Evolutionary conservation across 2,329 filamentous ascomycete species (phyloP).

Genomic region (Karstenula rhodostoma): DNA sequence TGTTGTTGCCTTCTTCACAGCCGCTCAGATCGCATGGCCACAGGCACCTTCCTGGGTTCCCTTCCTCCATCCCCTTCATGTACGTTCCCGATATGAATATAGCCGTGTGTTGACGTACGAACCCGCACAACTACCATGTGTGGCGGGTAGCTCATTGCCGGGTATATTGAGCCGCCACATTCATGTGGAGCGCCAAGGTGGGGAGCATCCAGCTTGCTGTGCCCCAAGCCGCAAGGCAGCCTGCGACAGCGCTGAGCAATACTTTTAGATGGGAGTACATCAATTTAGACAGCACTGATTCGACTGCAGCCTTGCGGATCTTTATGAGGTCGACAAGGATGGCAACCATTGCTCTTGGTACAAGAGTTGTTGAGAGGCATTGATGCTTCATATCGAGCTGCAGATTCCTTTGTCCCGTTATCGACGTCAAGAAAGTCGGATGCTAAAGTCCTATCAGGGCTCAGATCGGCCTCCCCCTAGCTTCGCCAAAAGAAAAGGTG

Average conservation of each 20-base stretch:
- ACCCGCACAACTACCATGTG: background rate
- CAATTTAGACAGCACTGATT: conserved; percentile 11
- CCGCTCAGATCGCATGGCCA: background rate
- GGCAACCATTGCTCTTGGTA: background rate
- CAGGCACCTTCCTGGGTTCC: conserved; percentile 7
- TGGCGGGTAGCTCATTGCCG: conserved; percentile 5
- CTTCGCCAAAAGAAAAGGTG: background rate
- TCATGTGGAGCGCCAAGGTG: conserved; percentile 11
- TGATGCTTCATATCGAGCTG: conserved; percentile 5
- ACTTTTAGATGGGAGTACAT: conserved; percentile 13
- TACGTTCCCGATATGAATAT: conserved; percentile 4
- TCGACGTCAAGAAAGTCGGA: background rate
- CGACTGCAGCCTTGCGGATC: background rate
- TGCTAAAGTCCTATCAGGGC: background rate
- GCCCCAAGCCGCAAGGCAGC: background rate
- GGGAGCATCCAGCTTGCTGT: background rate
- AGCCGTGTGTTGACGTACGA: background rate
- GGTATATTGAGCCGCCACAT: conserved; percentile 8
- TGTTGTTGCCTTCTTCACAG: background rate
- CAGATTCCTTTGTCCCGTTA: conserved; percentile 5
- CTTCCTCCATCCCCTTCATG: background rate
- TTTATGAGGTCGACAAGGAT: conserved; percentile 3
- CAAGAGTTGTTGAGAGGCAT: background rate
- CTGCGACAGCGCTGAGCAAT: conserved; percentile 16
- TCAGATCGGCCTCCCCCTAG: background rate